These are phyloP conservation scores for Lactarius trivialis DNA, from an alignment of 768 basidiomycete genomes.

Conservation along the genomic window DNA sequence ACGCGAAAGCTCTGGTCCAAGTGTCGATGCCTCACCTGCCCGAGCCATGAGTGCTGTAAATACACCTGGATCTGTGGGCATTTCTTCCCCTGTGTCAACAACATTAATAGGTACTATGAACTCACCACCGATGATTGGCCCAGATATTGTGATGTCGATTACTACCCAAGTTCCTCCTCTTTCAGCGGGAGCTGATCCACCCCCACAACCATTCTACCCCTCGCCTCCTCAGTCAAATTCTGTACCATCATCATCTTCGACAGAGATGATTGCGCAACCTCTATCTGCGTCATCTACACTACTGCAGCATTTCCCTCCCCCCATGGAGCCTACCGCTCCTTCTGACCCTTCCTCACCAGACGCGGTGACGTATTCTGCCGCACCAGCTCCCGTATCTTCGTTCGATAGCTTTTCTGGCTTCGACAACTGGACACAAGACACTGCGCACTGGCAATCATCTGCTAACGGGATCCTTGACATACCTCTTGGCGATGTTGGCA, in stretches of 20 bases:
- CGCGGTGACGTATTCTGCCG: slow-evolving; percentile 22
- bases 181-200: slow-evolving; percentile 24
- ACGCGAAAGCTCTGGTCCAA: slow-evolving; percentile 40
- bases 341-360: slow-evolving; percentile 10
- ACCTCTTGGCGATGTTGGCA: slow-evolving; percentile 17
- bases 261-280: slow-evolving; percentile 1
- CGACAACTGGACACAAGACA: slow-evolving; percentile 32
- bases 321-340: slow-evolving; percentile 2
- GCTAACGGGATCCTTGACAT: slow-evolving; percentile 16
- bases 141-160: slow-evolving; percentile 2
- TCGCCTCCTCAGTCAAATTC: slow-evolving; percentile 50
- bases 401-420: slow-evolving; percentile 39
- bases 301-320: slow-evolving; percentile 7
- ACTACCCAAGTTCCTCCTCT: slow-evolving; percentile 23
- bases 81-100: slow-evolving; percentile 8
- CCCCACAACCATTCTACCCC: slow-evolving; percentile 44
- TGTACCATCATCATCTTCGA: slow-evolving; percentile 13
- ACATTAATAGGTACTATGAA: slow-evolving; percentile 15
- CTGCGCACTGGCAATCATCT: slow-evolving; percentile 17
- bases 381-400: slow-evolving; percentile 24
- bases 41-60: slow-evolving; percentile 12
- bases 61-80: slow-evolving; percentile 16
- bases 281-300: slow-evolving; percentile 2
- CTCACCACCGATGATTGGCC: slow-evolving; percentile 7
- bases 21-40: slow-evolving; percentile 13